Base-by-base conservation (phyloP, 495 filamentous ascomycete species). In the Xylaria telfairii region DNA sequence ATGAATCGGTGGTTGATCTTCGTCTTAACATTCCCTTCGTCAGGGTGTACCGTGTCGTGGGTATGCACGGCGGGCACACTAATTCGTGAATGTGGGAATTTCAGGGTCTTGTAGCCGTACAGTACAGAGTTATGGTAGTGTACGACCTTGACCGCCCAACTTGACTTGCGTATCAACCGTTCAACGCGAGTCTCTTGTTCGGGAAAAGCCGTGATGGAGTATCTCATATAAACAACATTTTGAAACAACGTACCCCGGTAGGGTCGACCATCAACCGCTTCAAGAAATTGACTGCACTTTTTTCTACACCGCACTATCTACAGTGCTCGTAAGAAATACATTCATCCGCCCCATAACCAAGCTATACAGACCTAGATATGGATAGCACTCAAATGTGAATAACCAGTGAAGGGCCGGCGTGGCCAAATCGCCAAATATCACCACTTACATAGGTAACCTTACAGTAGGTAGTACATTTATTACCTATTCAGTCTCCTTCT, bases 81-180 rank as follows among this genome's bases (percentile, higher is more conserved):
- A 30, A 28, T 19, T 19, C 44, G 41, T 26, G 34, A 54, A 24
- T 6, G 12, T 66, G 46, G 42, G 46, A 51, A 66, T 66, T 66
- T 13, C 28, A 41, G 47, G 21, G n/a, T 30, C 24, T 63, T 26
- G 60, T 54, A 28, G 19, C 24, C 37, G 34, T 37, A 37, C 8
- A 4, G 34, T 37, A 37, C 8, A 4, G 34, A 4, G 8, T 3
- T 62, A 24, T 44, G 26, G 3, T 28, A n/a, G 59, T 26, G 12
- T 62, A 28, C 37, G 59, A 61, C 57, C 57, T 61, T 41, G 34
- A 62, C 44, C 17, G 12, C 15, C 41, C 41, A 42, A 47, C 60
- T 28, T 63, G 60, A 26, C 60, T 46, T 53, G 24, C 30, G 8
- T 19, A 19, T 9, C n/a, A 0, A n/a, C 54, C 3, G n/a, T 34